These are phyloP conservation scores for Syzygium oleosum DNA, from an alignment of 345 rosid genomes.

Conservation along the genomic window DNA sequence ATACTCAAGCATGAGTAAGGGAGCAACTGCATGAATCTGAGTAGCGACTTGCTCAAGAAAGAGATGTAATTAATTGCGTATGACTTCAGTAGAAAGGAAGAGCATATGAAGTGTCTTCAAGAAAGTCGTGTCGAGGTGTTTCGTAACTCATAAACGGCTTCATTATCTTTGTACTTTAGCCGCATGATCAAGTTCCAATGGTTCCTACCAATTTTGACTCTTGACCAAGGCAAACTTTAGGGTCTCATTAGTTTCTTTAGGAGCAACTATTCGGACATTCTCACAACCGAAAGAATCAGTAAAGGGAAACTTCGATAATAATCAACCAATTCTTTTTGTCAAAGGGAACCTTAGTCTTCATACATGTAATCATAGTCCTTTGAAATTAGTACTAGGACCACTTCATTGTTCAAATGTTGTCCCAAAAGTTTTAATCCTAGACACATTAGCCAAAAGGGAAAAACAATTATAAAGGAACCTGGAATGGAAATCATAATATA, in stretches of 20 bases:
- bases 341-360: background rate
- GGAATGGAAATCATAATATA: background rate
- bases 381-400: background rate
- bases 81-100: background rate
- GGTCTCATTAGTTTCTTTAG: background rate
- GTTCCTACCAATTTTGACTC: background rate
- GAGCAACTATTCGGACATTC: background rate
- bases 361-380: background rate
- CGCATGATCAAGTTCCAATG: background rate
- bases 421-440: background rate
- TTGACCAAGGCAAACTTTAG: background rate
- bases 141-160: background rate
- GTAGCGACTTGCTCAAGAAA: background rate
- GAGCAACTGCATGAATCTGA: background rate
- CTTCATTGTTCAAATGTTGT: background rate
- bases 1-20: background rate
- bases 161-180: background rate
- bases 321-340: background rate
- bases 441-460: background rate
- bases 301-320: background rate
- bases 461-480: background rate
- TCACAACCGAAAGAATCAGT: background rate
- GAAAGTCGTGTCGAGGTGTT: background rate
- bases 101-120: background rate
- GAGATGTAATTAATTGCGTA: background rate